A percentile compares a stretch with the other conserved stretches of the same genome.
phyloP scores from a whole-genome alignment of 2,329 filamentous ascomycete genomes.

The Claviceps sp. region DNA sequence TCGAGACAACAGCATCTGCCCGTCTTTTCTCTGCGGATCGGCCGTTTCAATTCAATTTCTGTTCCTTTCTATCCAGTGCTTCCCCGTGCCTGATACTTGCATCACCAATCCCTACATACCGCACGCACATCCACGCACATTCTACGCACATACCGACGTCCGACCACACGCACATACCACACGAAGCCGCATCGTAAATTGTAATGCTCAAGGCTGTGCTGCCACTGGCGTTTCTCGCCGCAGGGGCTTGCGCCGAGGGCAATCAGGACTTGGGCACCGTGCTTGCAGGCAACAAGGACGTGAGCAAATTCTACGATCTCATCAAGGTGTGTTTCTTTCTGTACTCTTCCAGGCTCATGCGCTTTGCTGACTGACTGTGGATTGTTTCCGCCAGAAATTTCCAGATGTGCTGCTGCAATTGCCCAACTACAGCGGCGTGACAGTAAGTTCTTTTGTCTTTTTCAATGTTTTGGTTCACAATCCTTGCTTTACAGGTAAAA shows the following conservation, averaged over 20 bases:
- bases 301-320: slow-evolving; percentile 30
- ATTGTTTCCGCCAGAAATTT: slow-evolving; percentile 24
- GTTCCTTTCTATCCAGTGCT: too few species aligned
- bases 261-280: slow-evolving; percentile 25
- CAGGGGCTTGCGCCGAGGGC: slow-evolving; percentile 10
- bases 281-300: slow-evolving; percentile 24
- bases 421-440: slow-evolving; percentile 29
- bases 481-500: too few species aligned
- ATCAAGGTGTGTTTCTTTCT: slow-evolving; percentile 23
- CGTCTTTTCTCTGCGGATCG: too few species aligned
- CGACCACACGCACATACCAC: too few species aligned
- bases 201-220: slow-evolving; percentile 8
- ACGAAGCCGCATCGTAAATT: too few species aligned
- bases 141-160: too few species aligned
- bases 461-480: background rate
- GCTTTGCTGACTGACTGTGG: background rate
- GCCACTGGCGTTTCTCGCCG: slow-evolving; percentile 11
- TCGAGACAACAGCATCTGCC: too few species aligned
- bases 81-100: too few species aligned
- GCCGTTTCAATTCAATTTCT: too few species aligned
- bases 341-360: background rate
- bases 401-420: slow-evolving; percentile 31
- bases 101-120: too few species aligned
- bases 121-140: too few species aligned
- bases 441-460: slow-evolving; percentile 18